Evolutionary conservation across 176 grass and related monocot genomes (phyloP), one percentile per base, ranked within the genome.

Genomic region (Tuctoria greenei): DNA sequence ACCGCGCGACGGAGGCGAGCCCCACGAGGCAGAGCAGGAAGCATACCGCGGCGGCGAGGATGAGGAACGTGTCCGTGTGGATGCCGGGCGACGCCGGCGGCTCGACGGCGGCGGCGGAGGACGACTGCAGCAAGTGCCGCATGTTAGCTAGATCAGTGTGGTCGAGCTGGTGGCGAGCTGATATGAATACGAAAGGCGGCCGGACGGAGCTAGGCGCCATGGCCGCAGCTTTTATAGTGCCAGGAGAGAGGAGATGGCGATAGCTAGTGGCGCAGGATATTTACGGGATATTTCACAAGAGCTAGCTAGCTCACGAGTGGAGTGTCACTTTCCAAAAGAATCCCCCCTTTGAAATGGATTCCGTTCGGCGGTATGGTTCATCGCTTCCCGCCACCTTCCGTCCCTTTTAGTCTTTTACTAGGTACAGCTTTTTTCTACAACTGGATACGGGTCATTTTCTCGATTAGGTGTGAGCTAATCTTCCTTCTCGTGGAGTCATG

Each of bases 1-100:
- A 85, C 45, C 91, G 91, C 64, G 86, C 82, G 8, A 87, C 84
- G 26, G 92, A 66, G 71, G 89, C 91, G 11, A 98, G 86, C 25
- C 88, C 89, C 12, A 98, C 80, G 61, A 94, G 75, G 71, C 89
- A 90, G 34, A 98, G 74, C 6, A 94, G 55, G 79, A 88, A 86
- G 69, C 87, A 92, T 76, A 98, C 75, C 71, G 90, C 67, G 1
- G 86, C 84, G 0, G 87, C 89, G 8, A 94, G 46, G 83, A 98
- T 79, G 18, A 98, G 77, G 60, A 90, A 65, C 49, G 93, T 79
- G 57, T 92, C 86, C 71, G 84, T 83, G 77, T 89, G 90, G 44
- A 90, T 46, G 24, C 64, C 18, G 0, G 41, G 2, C 9, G 72
- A 3, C 0, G 5, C 73, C 9, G 3, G 85, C 57, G 59, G 64